Evolutionary conservation across 257 asterid genomes (phyloP).

Genomic region (Ligustrum vulgare): DNA sequence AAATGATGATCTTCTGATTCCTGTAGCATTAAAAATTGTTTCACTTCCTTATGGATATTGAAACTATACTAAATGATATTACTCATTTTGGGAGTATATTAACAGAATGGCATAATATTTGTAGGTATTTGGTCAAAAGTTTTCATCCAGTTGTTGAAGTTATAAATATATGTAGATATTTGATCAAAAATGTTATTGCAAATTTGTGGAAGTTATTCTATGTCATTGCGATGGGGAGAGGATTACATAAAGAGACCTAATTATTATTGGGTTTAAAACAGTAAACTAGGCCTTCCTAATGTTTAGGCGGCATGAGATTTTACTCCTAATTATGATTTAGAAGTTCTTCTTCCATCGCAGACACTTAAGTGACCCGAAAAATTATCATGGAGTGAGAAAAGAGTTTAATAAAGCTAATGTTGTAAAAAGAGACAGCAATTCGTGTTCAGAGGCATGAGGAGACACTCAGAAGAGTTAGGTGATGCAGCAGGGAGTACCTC

Average conservation of each 20-base stretch:
- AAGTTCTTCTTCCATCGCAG: neutral
- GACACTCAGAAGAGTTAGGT: conserved; percentile 1
- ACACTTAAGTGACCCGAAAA: neutral
- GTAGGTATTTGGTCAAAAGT: no score
- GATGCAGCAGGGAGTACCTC: conserved; percentile 49
- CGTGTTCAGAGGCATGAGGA: neutral
- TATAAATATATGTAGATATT: neutral
- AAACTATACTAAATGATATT: no score
- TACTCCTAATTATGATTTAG: neutral
- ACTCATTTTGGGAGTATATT: no score
- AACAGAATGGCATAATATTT: no score
- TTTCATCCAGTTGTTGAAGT: no score
- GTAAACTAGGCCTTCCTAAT: no score
- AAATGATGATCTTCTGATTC: no score
- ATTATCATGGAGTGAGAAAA: neutral
- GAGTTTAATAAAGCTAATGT: conserved; percentile 11
- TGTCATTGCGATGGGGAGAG: neutral
- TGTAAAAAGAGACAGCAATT: conserved; percentile 7
- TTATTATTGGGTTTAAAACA: neutral
- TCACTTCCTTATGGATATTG: no score
- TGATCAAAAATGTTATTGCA: neutral
- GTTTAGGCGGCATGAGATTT: neutral
- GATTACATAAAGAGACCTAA: neutral
- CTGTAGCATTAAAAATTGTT: no score
- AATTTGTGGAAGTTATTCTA: neutral